Evolutionary conservation across 1,284 basidiomycete species (phyloP), one percentile per base, ranked within the genome.

Genomic region (Mycosarcoma mackinlayi): DNA sequence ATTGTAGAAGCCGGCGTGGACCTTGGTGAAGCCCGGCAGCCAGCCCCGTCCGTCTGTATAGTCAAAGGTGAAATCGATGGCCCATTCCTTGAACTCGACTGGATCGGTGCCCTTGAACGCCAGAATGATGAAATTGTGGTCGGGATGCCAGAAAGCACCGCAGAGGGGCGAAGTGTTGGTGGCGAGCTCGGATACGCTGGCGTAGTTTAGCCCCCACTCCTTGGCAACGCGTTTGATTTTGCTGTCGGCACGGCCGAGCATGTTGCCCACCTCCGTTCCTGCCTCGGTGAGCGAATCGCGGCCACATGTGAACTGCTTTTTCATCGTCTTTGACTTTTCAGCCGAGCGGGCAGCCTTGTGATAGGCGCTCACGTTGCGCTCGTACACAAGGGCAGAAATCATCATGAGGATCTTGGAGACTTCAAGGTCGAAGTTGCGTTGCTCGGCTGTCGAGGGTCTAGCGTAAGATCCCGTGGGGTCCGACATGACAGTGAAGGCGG

Each of bases 71-170:
- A 84, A 76, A 52, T 84, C 83, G 33, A 79, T 67, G 24, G 77
- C 63, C 83, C 83, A 84, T 51, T 84, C 83, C 18, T 63, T 70
- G 65, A 84, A 84, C 56, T 83, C 81, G 31, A 73, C 73, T 18
- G 83, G 83, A 31, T 75, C 71, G 10, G 84, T 84, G 6, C 83
- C 83, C 48, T 74, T 66, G 67, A 74, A 71, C 14, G 63, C 62
- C 6, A 74, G 54, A 28, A 70, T 66, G 38, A 74, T 40, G 37
- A 74, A 74, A 42, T 66, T 74, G 56, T 41, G 46, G 35, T 58
- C 42, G 0, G 73, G 73, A 46, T 61, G 23, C 56, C 58, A 74
- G 31, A 69, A 68, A 39, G 72, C 72, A 19, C 48, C 67, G 42
- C 68, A 73, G 16, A 71, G 46, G 1, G 66, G 65, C 25, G 62